These are phyloP conservation scores for Zasmidium cellare DNA, from an alignment of 2,329 filamentous ascomycete genomes.

Conservation along the genomic window DNA sequence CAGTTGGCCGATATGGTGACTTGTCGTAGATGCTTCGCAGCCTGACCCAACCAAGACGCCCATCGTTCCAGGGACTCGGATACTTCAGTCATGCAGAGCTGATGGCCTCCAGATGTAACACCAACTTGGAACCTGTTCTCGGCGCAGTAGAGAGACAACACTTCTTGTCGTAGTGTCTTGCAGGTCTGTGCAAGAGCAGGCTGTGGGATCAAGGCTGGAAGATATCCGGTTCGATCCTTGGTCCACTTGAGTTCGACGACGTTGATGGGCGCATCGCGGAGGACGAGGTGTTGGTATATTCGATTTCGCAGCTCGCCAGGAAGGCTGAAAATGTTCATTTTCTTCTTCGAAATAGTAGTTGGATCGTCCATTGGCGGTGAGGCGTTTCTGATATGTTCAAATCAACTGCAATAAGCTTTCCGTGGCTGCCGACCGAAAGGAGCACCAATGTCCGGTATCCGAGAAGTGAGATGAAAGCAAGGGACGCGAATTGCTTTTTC, in stretches of 20 bases:
- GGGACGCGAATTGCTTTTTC: background rate
- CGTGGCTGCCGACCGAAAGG: background rate
- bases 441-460: too few species aligned
- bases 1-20: constrained; percentile 3
- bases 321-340: background rate
- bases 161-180: constrained; percentile 1
- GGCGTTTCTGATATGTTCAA: too few species aligned
- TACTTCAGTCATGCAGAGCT: constrained; percentile 6
- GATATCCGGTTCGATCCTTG: constrained; percentile 4
- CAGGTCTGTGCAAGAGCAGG: constrained; percentile 4
- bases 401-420: background rate
- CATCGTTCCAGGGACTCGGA: background rate
- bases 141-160: constrained; percentile 1
- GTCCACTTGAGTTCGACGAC: background rate
- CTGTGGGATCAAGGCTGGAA: background rate
- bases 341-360: background rate
- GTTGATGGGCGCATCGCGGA: constrained; percentile 2
- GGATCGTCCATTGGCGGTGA: background rate
- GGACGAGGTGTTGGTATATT: constrained; percentile 1
- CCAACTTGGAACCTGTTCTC: constrained; percentile 7
- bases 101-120: background rate
- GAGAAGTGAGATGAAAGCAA: too few species aligned
- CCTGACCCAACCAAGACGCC: background rate
- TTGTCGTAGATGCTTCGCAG: background rate
- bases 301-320: constrained; percentile 9